phyloP scores from a whole-genome alignment of 2,329 filamentous ascomycete species.

The Aspergillus novofumigatus region DNA sequence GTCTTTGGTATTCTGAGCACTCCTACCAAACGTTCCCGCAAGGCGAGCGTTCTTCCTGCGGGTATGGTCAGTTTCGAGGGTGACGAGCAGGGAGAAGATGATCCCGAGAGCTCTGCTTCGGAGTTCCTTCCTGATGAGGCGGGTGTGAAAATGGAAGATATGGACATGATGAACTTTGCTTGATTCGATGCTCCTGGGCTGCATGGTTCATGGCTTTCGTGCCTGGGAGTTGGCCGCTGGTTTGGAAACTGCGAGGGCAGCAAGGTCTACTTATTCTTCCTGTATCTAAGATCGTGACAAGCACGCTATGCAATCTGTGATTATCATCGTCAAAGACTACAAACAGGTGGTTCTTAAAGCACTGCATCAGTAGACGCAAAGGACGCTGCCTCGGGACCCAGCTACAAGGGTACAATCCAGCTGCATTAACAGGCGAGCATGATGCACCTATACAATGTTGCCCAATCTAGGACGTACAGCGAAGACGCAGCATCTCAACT shows the following conservation, averaged over 20 bases:
- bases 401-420: neutral
- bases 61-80: slow-evolving; percentile 19
- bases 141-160: neutral
- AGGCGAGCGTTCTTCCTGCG: slow-evolving; percentile 9
- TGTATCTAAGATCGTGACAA: neutral
- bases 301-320: neutral
- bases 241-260: neutral
- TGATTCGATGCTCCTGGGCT: neutral
- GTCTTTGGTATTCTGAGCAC: neutral
- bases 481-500: neutral
- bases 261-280: neutral
- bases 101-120: slow-evolving; percentile 16
- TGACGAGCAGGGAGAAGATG: neutral
- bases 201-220: neutral
- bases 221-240: neutral
- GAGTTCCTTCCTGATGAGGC: slow-evolving; percentile 17
- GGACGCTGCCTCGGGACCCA: neutral
- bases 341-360: no score
- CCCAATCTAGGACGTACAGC: neutral
- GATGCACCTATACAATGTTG: neutral
- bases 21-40: slow-evolving; percentile 19
- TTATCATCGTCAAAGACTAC: neutral
- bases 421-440: neutral
- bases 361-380: neutral
- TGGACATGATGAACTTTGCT: slow-evolving; percentile 3